phyloP scores from a whole-genome alignment of 352 stramenopile species.

The Saprolegnia diclina region DNA sequence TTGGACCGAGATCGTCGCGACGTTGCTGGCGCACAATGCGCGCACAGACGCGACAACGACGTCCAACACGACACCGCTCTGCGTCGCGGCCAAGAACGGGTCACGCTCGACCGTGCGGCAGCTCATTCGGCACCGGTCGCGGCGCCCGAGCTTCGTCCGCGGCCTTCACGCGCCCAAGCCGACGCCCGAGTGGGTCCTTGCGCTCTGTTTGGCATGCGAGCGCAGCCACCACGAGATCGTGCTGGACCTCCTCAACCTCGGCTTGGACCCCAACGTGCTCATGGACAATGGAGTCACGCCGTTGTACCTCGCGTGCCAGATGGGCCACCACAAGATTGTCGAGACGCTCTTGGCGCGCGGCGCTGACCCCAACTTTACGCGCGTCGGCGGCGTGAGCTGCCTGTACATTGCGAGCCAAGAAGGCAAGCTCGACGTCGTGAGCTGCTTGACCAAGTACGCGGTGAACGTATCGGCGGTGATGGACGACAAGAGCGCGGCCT shows the following conservation, averaged over 20 bases:
- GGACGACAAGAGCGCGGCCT: slow-evolving; percentile 66
- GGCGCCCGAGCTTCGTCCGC: slow-evolving; percentile 25
- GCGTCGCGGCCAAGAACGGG: slow-evolving; percentile 72
- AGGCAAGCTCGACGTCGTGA: slow-evolving; percentile 58
- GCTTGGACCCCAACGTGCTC: slow-evolving; percentile 57
- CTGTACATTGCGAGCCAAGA: slow-evolving; percentile 79
- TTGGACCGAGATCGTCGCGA: slow-evolving; percentile 59
- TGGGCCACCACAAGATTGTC: slow-evolving; percentile 64
- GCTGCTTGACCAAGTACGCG: slow-evolving; percentile 39
- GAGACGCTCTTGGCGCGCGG: slow-evolving; percentile 49
- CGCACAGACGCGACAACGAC: slow-evolving; percentile 39
- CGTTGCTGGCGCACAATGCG: slow-evolving; percentile 47
- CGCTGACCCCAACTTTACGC: slow-evolving; percentile 59
- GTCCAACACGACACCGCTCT: slow-evolving; percentile 59
- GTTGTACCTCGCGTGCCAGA: slow-evolving; percentile 79
- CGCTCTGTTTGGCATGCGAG: slow-evolving; percentile 75
- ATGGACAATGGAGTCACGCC: slow-evolving; percentile 76
- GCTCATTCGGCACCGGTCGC: slow-evolving; percentile 41
- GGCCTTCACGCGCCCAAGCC: slow-evolving; percentile 10
- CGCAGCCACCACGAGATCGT: slow-evolving; percentile 61
- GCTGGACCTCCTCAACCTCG: slow-evolving; percentile 47
- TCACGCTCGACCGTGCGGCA: slow-evolving; percentile 48
- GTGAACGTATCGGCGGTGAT: slow-evolving; percentile 63
- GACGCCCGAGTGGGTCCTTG: slow-evolving; percentile 46
- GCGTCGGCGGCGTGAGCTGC: slow-evolving; percentile 61